These are phyloP conservation scores for Amanita polypyramis DNA, from an alignment of 768 basidiomycete species.

Conservation along the genomic window DNA sequence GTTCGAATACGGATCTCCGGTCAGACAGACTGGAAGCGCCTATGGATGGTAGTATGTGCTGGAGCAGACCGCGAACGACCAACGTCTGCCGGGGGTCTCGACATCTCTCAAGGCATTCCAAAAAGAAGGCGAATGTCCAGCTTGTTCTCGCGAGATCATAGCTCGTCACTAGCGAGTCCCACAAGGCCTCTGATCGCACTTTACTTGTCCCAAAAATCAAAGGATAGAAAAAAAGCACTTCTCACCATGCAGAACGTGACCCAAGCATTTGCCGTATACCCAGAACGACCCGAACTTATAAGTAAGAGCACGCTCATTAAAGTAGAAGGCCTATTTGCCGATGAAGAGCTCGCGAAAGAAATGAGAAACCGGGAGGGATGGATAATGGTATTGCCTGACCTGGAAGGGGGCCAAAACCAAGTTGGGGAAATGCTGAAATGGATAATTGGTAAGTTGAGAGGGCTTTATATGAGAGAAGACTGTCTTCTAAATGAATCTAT, in stretches of 20 bases:
- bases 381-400: constrained; percentile 86
- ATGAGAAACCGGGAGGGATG: constrained; percentile 75
- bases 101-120: constrained; percentile 13
- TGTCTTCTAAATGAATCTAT: neutral
- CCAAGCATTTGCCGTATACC: constrained; percentile 92
- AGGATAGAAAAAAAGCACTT: constrained; percentile 63
- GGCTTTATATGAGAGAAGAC: neutral
- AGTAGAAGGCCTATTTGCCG: constrained; percentile 75
- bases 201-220: constrained; percentile 53
- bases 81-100: constrained; percentile 13
- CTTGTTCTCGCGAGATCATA: constrained; percentile 46
- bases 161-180: constrained; percentile 17
- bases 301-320: constrained; percentile 86
- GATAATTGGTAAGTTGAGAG: constrained; percentile 59
- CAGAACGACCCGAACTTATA: constrained; percentile 90
- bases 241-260: constrained; percentile 61
- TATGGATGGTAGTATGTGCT: constrained; percentile 72
- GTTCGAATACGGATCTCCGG: constrained; percentile 86
- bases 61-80: constrained; percentile 22
- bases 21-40: constrained; percentile 92
- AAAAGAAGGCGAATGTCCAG: constrained; percentile 55
- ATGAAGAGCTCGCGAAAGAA: constrained; percentile 55
- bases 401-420: constrained; percentile 49
- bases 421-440: constrained; percentile 84
- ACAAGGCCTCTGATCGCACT: constrained; percentile 39